phyloP scores from a whole-genome alignment of 495 filamentous ascomycete species.

The Lophiostoma macrostomum region DNA sequence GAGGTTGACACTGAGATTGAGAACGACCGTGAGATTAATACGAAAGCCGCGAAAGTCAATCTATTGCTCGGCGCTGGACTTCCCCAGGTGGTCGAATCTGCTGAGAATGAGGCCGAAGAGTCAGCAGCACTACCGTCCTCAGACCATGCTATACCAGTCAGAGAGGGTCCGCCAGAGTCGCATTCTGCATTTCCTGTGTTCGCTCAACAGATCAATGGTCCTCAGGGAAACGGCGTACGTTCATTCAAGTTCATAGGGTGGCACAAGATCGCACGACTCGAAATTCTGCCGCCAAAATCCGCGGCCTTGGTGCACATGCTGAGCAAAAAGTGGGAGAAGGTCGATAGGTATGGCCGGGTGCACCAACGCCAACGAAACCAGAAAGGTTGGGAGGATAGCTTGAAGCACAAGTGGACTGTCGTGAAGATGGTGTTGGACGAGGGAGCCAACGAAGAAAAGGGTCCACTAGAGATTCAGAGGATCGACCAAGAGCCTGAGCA shows the following conservation, averaged over 20 bases:
- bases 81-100: too few relatives aligned
- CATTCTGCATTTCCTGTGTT: conserved; percentile 1
- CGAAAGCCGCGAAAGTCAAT: background rate
- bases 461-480: background rate
- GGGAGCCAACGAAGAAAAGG: background rate
- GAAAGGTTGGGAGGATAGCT: background rate
- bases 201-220: background rate
- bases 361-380: background rate
- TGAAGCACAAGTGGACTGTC: background rate
- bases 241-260: conserved; percentile 6
- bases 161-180: background rate
- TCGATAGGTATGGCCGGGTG: background rate
- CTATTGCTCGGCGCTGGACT: too few relatives aligned
- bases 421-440: background rate
- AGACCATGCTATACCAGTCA: too few relatives aligned
- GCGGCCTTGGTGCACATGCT: background rate
- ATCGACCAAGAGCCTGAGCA: background rate
- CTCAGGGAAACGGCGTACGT: background rate
- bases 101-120: background rate
- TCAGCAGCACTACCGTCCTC: background rate
- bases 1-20: background rate
- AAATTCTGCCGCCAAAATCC: background rate
- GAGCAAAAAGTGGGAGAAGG: background rate
- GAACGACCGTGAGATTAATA: background rate
- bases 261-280: background rate